Conservation (phyloP, 2,329 filamentous ascomycete species). For the Penicillium sp. region DNA sequence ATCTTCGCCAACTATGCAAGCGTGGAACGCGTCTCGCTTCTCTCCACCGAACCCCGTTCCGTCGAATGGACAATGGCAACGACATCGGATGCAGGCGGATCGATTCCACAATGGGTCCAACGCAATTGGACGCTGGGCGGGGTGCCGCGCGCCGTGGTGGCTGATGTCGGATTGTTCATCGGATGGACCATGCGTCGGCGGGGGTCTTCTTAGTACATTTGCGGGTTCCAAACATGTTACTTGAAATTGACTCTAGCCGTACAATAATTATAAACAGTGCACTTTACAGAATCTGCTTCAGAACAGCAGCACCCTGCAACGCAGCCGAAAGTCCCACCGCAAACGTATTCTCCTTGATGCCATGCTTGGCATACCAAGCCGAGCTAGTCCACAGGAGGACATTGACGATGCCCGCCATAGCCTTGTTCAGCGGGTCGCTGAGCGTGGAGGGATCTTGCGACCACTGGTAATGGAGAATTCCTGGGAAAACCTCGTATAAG, state of each 20-base stretch:
- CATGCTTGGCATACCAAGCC: constrained; percentile 30
- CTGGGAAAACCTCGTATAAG: constrained; percentile 3
- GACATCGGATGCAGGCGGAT: constrained; percentile 36
- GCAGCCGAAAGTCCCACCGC: constrained; percentile 23
- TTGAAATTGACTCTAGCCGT: not conserved
- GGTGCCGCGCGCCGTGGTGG: constrained; percentile 37
- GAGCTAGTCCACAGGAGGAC: constrained; percentile 29
- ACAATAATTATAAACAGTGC: too few species aligned
- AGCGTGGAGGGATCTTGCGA: constrained; percentile 21
- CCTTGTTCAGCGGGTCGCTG: constrained; percentile 29
- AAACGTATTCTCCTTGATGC: constrained; percentile 24
- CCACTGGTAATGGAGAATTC: constrained; percentile 30
- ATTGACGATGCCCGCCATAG: constrained; percentile 28
- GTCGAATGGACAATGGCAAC: constrained; percentile 40
- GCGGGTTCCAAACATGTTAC: not conserved
- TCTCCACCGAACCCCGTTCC: constrained; percentile 4
- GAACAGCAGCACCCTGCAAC: constrained; percentile 25
- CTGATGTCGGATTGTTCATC: constrained; percentile 41
- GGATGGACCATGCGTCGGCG: constrained; percentile 28
- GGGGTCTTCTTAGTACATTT: not conserved
- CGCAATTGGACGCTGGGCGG: constrained; percentile 38
- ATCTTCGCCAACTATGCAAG: constrained; percentile 37
- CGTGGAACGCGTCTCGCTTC: constrained; percentile 30
- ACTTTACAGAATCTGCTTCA: constrained; percentile 8
- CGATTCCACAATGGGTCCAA: constrained; percentile 38